Evolutionary conservation across 805 yeast genomes (phyloP).

Genomic region (Schizosaccharomyces japonicus): DNA sequence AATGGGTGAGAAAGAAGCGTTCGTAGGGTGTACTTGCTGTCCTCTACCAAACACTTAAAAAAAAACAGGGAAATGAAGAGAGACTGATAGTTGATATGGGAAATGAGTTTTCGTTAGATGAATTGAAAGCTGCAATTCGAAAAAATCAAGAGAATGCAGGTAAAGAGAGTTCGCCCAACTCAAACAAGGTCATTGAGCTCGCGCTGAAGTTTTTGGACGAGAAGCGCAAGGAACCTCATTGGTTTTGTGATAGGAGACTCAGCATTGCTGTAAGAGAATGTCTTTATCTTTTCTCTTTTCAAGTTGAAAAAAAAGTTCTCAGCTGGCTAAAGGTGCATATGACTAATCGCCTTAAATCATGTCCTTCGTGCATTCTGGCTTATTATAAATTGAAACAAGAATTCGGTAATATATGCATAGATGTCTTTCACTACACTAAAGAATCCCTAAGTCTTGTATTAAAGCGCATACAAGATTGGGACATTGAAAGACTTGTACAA

Average conservation of each 20-base stretch:
- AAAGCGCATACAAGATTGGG: neutral
- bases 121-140: neutral
- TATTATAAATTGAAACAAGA: neutral
- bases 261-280: neutral
- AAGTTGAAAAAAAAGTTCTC: neutral
- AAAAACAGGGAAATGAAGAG: too few relatives aligned
- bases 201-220: neutral
- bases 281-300: neutral
- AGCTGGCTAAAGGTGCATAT: neutral
- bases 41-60: too few relatives aligned
- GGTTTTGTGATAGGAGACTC: neutral
- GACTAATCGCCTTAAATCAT: neutral
- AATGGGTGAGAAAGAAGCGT: too few relatives aligned
- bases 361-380: neutral
- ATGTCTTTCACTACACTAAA: neutral
- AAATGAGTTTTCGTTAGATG: neutral
- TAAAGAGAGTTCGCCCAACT: neutral
- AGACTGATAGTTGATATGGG: slow-evolving; percentile 1
- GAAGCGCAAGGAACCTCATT: neutral
- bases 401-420: neutral
- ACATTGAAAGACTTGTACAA: neutral
- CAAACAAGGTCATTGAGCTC: neutral
- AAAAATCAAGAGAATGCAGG: neutral
- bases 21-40: too few relatives aligned
- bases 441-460: neutral